Base-by-base conservation (phyloP, 805 yeast species). In the Barnettozyma wickerhamii region DNA sequence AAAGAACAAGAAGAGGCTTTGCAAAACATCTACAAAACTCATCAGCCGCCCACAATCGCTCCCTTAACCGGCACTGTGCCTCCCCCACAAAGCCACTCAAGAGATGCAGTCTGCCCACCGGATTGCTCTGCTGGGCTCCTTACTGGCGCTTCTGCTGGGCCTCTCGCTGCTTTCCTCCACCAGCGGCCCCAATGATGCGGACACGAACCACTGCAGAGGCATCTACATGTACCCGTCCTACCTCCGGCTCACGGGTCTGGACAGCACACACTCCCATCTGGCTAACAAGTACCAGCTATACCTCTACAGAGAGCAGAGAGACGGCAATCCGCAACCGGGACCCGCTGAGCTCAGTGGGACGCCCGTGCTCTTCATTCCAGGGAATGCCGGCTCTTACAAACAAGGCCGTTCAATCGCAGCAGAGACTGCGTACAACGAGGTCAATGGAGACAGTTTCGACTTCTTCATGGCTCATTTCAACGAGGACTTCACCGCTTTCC, bases 401-500 rank as follows among this genome's bases (percentile, higher is more conserved):
- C 99, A 93, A 61, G 95, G 77, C 9, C 69, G 99, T 38, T 86
- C 96, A 1, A 75, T 91, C n/a, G 98, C 97, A 1, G 80, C 97
- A 1, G 84, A 83, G 49, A 68, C 85, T 19, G 74, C 96, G 2
- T 24, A 40, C 7, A 54, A 60, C 24, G 24, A 24, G 6, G 19
- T 19, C 4, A 30, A 19, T 18, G 62, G 66, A 2, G 59, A 66
- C 38, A 78, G 76, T 48, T 66, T 87, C 39, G 99, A 93, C 59
- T 84, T 90, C 59, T 91, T 89, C 59, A 71, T 95, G 1, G 95
- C 95, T 1, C 96, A 91, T 60, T 93, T 91, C 66, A 89, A 90
- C 56, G 98, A 90, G 62, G 98, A 93, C 56, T 81, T 88, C 52
- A 89, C 97, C 1, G 98, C 98, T 0, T 86, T 91, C 60, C 97